phyloP scores from a whole-genome alignment of 2,329 filamentous ascomycete species.

The Colletotrichum sp. region DNA sequence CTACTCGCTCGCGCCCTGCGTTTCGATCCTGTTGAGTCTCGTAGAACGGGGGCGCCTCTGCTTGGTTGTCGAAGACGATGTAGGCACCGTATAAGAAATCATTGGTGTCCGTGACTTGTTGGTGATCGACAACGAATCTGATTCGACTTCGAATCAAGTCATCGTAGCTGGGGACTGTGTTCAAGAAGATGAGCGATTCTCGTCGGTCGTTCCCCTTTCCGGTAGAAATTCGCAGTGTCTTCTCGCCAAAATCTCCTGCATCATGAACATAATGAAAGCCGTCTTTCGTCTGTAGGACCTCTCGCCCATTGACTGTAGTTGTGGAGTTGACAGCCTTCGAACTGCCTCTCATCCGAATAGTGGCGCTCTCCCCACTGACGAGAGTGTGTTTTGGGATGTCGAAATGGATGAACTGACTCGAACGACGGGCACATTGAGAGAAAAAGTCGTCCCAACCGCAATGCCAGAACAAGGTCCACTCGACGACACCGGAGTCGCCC shows the following conservation, averaged over 20 bases:
- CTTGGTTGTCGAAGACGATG: constrained; percentile 14
- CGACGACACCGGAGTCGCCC: neutral
- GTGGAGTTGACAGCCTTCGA: neutral
- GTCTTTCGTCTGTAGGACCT: neutral
- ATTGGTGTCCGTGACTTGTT: neutral
- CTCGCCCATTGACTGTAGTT: neutral
- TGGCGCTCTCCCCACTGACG: neutral
- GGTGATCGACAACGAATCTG: constrained; percentile 10
- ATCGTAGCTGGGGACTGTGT: neutral
- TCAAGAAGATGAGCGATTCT: constrained; percentile 12
- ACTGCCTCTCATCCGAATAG: neutral
- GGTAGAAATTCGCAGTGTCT: neutral
- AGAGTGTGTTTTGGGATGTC: neutral
- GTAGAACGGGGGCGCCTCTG: constrained; percentile 5
- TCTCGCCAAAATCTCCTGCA: neutral
- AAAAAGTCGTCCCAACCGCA: constrained; percentile 11
- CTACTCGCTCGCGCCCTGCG: constrained; percentile 14
- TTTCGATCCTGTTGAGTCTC: constrained; percentile 14
- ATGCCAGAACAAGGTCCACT: constrained; percentile 19
- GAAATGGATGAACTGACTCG: neutral
- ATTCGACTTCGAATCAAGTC: constrained; percentile 4
- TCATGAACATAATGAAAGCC: neutral
- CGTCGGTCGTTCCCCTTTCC: neutral
- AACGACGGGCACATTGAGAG: neutral
- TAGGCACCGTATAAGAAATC: constrained; percentile 1